Conservation (phyloP, 106 monocot species). For the Allium sativum region DNA sequence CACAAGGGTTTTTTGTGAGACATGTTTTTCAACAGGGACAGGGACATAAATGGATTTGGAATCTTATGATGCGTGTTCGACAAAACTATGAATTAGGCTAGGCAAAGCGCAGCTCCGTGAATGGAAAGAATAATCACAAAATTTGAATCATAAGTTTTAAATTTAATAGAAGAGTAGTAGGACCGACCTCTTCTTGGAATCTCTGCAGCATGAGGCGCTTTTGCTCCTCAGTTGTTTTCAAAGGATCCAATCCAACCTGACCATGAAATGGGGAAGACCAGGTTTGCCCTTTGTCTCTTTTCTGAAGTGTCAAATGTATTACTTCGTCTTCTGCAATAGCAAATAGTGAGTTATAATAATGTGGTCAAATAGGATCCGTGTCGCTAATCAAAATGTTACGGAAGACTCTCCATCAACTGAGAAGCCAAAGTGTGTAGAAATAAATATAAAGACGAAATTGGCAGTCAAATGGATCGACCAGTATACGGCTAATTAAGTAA, state of each 20-base stretch:
- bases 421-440: background rate
- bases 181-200: conserved; percentile 89
- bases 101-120: background rate
- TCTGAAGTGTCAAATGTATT: conserved; percentile 80
- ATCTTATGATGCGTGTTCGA: background rate
- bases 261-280: conserved; percentile 85
- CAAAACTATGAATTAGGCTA: background rate
- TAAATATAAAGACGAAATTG: background rate
- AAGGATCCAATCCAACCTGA: conserved; percentile 74
- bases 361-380: background rate
- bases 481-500: too few relatives aligned
- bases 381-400: background rate
- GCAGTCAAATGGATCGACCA: too few relatives aligned
- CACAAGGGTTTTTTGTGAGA: background rate
- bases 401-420: background rate
- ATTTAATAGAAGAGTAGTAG: background rate
- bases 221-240: conserved; percentile 65
- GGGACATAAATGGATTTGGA: background rate
- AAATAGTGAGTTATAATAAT: conserved; percentile 1
- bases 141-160: background rate
- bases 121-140: background rate
- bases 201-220: conserved; percentile 98
- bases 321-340: conserved; percentile 59
- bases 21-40: background rate
- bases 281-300: conserved; percentile 83